A percentile compares a stretch with the other conserved stretches of the same genome.
Evolutionary conservation across 164 flowering plant genomes (phyloP).

Genomic region (Litsea cubeba): DNA sequence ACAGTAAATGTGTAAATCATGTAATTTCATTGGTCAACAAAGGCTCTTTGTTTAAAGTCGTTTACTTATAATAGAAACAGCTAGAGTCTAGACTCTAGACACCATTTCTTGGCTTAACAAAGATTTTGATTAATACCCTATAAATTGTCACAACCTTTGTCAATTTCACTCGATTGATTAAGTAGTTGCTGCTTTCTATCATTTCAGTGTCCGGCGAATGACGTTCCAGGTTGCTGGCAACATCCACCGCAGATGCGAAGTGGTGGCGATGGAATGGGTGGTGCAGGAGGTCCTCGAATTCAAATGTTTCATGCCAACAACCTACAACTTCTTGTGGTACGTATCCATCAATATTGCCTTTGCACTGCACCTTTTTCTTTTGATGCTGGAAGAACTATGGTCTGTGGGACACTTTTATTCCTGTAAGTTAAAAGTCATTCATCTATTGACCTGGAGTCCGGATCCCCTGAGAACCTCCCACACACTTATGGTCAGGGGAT

Average conservation of each 20-base stretch:
- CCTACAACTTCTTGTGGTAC: slow-evolving; percentile 84
- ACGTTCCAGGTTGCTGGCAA: slow-evolving; percentile 47
- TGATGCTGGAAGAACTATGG: no score
- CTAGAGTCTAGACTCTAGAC: neutral
- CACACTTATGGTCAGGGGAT: no score
- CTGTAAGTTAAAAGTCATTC: no score
- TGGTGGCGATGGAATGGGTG: slow-evolving; percentile 98
- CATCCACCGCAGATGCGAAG: slow-evolving; percentile 60
- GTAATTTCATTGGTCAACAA: neutral
- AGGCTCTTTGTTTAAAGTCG: no score
- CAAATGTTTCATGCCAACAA: slow-evolving; percentile 70
- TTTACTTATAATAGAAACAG: neutral
- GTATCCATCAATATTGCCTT: neutral
- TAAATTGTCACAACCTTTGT: neutral
- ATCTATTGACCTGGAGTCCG: no score
- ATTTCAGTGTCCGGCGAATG: slow-evolving; percentile 52
- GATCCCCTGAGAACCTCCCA: no score
- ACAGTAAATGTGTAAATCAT: neutral
- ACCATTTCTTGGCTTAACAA: neutral
- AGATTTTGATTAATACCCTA: neutral
- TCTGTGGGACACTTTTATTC: no score
- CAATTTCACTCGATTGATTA: neutral
- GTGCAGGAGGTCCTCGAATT: slow-evolving; percentile 80
- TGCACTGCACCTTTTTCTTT: neutral
- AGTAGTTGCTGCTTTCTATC: neutral